Base-by-base conservation (phyloP, 2,329 filamentous ascomycete species). In the Pestalotiopsis sp. region DNA sequence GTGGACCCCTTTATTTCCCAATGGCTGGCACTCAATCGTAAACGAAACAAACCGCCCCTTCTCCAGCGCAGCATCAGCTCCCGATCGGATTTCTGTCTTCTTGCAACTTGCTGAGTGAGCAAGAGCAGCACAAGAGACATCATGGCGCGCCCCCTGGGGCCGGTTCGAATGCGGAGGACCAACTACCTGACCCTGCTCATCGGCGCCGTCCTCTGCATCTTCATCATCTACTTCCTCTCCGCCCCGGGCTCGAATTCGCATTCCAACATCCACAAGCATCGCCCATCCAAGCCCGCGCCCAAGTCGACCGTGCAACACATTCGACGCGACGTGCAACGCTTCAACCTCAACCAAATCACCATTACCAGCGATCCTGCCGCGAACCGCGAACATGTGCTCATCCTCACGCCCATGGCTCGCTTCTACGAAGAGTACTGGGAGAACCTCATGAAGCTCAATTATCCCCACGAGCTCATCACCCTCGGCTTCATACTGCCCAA, bases 341-440 rank as follows among this genome's bases (percentile, higher is more conserved):
- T 98, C 85, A 90, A 97, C 80, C 91, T 99, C 82, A 98, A 98
- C 86, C 95, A 95, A 82, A 89, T 98, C 74, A 98, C 95, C 58
- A 93, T 93, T 69, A 92, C 95, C 23, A 80, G 86, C 65, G 87
- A 92, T 72, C 94, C 96, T 1, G 84, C 94, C 65, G 88, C 86
- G 71, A 96, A 97, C 78, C 85, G 89, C 73, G 96, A 99, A 84
- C 92, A 91, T 65, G 87, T 99, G 69, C 90, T 99, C 67, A 93
- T 99, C 77, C 88, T 99, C 70, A 98, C 96, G 1, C 96, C 96
- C 11, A 91, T 99, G 82, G 92, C 94, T 39, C 90, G 93, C 71
- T 99, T 98, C 86, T 98, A 98, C 81, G 91, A 93, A 75, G 91
- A 88, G 74, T 99, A 98, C 84, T 99, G 96, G 95, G 92, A 97